Conservation (phyloP, 495 filamentous ascomycete species). For the Trichoderma gamsii region DNA sequence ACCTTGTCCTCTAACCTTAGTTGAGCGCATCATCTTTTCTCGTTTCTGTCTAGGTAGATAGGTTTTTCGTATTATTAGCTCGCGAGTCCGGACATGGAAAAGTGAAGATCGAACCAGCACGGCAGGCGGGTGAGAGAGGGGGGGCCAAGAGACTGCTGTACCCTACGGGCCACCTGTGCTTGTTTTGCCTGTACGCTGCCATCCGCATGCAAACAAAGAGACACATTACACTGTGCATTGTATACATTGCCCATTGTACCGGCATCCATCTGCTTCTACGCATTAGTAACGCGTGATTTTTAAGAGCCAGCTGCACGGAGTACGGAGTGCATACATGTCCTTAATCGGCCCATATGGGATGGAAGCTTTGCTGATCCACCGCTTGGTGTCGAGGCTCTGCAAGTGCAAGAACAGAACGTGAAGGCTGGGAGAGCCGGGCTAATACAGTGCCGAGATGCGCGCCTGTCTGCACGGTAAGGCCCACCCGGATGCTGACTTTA, state of each 20-base stretch:
- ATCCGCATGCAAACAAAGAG: too few relatives aligned
- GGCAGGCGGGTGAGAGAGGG: too few relatives aligned
- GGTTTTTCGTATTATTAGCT: not conserved
- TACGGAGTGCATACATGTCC: constrained; percentile 1
- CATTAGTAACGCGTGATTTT: not conserved
- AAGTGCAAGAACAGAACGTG: not conserved
- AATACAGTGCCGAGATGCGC: not conserved
- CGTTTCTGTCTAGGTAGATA: not conserved
- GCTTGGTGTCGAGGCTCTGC: not conserved
- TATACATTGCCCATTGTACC: too few relatives aligned
- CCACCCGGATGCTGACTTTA: not conserved
- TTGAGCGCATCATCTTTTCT: not conserved
- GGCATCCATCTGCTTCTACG: not conserved
- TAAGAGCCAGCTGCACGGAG: not conserved
- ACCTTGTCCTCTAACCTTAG: constrained; percentile 11
- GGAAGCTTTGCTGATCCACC: not conserved
- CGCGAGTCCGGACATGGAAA: too few relatives aligned
- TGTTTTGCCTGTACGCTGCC: too few relatives aligned
- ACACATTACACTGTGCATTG: too few relatives aligned
- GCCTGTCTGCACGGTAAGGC: not conserved
- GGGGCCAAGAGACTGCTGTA: too few relatives aligned
- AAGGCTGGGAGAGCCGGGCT: not conserved
- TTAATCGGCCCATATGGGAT: constrained; percentile 2
- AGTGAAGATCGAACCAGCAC: too few relatives aligned
- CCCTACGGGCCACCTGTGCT: too few relatives aligned